Percentiles rank a stretch among this genome's conserved stretches.
Conservation (phyloP, 2,329 filamentous ascomycete species). For the Graphilbum fragrans region DNA sequence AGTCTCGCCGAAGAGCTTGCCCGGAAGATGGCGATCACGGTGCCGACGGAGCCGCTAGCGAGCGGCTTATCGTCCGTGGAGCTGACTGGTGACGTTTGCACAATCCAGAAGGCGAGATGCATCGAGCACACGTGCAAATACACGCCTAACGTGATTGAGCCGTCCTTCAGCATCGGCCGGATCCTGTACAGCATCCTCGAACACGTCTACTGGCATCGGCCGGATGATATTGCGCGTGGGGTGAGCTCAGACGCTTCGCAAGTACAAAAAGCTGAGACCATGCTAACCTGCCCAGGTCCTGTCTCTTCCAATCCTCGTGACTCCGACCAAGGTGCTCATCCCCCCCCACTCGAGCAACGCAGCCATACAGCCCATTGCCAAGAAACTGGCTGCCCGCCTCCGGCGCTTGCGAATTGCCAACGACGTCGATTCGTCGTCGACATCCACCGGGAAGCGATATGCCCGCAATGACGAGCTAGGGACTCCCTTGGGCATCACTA, state of each 20-base stretch:
- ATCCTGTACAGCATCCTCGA: constrained; percentile 90
- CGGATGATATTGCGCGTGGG: constrained; percentile 58
- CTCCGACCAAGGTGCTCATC: constrained; percentile 91
- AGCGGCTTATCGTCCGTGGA: constrained; percentile 54
- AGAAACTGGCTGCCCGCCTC: constrained; percentile 61
- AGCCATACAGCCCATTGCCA: constrained; percentile 65
- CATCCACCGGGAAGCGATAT: constrained; percentile 90
- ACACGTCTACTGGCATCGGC: constrained; percentile 88
- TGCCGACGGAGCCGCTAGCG: constrained; percentile 57
- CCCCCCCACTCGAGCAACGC: constrained; percentile 75
- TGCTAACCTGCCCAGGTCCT: constrained; percentile 42
- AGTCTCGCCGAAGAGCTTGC: constrained; percentile 64
- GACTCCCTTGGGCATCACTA: constrained; percentile 84
- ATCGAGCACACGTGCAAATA: constrained; percentile 80
- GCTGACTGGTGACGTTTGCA: constrained; percentile 65
- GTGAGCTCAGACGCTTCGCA: constrained; percentile 39
- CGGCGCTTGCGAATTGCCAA: constrained; percentile 67
- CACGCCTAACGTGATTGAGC: constrained; percentile 92
- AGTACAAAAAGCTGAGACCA: no score
- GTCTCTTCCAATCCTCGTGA: constrained; percentile 50
- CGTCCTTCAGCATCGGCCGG: constrained; percentile 91
- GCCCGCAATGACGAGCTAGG: constrained; percentile 91
- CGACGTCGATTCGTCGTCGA: constrained; percentile 80
- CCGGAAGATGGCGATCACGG: constrained; percentile 61
- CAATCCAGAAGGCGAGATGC: constrained; percentile 72